Base-by-base conservation (phyloP, 129 eudicot genomes). In the Lonicera japonica region DNA sequence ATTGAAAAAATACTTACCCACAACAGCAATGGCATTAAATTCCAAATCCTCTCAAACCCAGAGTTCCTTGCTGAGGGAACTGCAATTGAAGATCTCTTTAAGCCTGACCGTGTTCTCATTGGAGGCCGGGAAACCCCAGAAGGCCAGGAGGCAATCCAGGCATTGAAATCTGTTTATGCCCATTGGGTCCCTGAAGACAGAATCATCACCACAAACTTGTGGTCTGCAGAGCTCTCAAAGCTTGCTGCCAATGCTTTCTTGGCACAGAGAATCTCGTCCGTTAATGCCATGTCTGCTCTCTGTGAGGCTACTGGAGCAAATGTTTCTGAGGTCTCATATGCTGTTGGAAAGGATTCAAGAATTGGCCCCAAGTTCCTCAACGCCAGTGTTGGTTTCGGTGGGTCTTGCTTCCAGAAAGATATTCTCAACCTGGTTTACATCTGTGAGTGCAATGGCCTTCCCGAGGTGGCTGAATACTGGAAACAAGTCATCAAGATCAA, bases 351-450 rank as follows among this genome's bases (percentile, higher is more conserved):
- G 67, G 96, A 88, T 64, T 73, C 89, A 16, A 84, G 96, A 63
- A 88, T 88, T 47, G 96, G 94, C 16, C 75, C 94, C 43, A 88
- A 84, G 77, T 88, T 88, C 66, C 62, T 88, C 40, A 88, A 88
- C 18, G 78, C 96, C 17, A 88, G 96, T 55, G 96, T 88, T 22
- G 96, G 96, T 14, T 88, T 88, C 21, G 96, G 96, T 0, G 96
- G 96, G 15, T 88, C 96, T 51, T 88, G 96, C 80, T 88, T 88
- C 80, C 96, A 88, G 75, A 83, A 87, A 79, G 95, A 87, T n/a
- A 87, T 84, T 48, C 70, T 87, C 64, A 87, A 84, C 84, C 64
- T 88, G 73, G 94, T 88, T 18, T 88, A 88, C 82, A 88, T 88
- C 60, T 88, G 94, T 8, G 96, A 88, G 82, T 88, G 96, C 75